Base-by-base conservation (phyloP, 176 grass and related monocot species). In the Alopecurus myosuroides region DNA sequence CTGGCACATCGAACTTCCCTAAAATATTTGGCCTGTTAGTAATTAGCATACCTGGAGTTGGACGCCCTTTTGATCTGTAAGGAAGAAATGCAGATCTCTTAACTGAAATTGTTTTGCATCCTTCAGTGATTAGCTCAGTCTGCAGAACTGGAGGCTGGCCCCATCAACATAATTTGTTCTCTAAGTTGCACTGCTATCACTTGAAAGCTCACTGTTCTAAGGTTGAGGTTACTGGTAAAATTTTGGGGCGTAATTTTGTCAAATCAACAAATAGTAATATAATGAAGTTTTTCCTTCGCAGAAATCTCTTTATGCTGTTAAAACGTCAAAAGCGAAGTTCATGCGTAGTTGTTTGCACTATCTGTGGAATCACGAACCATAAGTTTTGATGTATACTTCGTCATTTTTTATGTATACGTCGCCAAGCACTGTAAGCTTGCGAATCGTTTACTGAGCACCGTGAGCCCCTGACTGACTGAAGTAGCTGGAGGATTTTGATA, bases 41-140 rank as follows among this genome's bases (percentile, higher is more conserved):
- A 73, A 18, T 72, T 57, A 89, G 51, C 48, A 29, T 85, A n/a
- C 3, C 55, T 89, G 73, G 64, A 86, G 20, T 37, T 48, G 40
- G 41, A 10, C 45, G 26, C 50, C 35, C 51, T 77, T 53, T 58
- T 77, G 75, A 77, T 77, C 33, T 39, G 22, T 9, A 65, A 80
- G 60, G 60, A 48, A 81, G 71, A 74, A 49, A 17, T 36, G 30
- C 20, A 36, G 42, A 18, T 53, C 42, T 34, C 5, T 34, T 19
- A 46, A 34, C 40, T 77, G 20, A 15, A 86, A 69, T 50, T 50
- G 60, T 40, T 76, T 31, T 81, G 48, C 48, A 64, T 33, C 12
- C 14, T 64, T 64, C 28, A 17, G 13, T 63, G 45, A 49, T 18
- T 17, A 49, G 46, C 18, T 17, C 46, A 49, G 46, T 49, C 14